A percentile compares a stretch with the other conserved stretches of the same genome.
Conservation (phyloP, 768 basidiomycete species). For the Tulasnella sp. region DNA sequence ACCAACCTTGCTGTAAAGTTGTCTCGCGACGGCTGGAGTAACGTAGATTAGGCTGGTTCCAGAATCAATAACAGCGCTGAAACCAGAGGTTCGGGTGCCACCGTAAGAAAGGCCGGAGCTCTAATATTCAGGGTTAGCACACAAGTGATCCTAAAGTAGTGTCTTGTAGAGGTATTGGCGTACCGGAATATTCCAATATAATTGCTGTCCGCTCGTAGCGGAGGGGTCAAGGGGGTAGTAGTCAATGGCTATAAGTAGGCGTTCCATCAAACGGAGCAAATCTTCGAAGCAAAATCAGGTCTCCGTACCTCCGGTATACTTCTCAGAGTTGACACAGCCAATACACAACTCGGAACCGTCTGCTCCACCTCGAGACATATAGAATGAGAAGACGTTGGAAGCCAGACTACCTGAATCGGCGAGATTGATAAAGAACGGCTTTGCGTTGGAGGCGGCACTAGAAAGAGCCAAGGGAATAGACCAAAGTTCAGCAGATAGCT, state of each 20-base stretch:
- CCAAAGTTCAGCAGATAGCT: no score
- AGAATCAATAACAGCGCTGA: slow-evolving; percentile 20
- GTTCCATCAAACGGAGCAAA: no score
- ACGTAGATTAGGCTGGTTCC: slow-evolving; percentile 20
- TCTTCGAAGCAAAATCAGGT: no score
- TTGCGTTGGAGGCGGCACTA: not conserved
- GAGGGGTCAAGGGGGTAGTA: not conserved
- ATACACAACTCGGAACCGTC: slow-evolving; percentile 8
- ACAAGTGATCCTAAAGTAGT: not conserved
- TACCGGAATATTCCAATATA: slow-evolving; percentile 11
- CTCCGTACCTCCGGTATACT: not conserved
- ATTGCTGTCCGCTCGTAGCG: not conserved
- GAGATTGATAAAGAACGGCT: slow-evolving; percentile 11
- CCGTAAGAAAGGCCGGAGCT: slow-evolving; percentile 6
- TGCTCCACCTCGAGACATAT: not conserved
- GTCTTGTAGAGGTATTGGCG: not conserved
- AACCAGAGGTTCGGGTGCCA: not conserved
- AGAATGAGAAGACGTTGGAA: slow-evolving; percentile 15
- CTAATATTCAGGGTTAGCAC: not conserved
- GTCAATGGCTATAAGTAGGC: not conserved
- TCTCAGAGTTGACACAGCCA: not conserved
- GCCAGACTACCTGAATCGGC: not conserved
- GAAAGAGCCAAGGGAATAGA: not conserved
- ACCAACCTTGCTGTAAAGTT: slow-evolving; percentile 6
- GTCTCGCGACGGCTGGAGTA: not conserved